Evolutionary conservation across 164 flowering plant genomes (phyloP), one percentile per base, ranked within the genome.

Genomic region (Paratinospora sagittata): DNA sequence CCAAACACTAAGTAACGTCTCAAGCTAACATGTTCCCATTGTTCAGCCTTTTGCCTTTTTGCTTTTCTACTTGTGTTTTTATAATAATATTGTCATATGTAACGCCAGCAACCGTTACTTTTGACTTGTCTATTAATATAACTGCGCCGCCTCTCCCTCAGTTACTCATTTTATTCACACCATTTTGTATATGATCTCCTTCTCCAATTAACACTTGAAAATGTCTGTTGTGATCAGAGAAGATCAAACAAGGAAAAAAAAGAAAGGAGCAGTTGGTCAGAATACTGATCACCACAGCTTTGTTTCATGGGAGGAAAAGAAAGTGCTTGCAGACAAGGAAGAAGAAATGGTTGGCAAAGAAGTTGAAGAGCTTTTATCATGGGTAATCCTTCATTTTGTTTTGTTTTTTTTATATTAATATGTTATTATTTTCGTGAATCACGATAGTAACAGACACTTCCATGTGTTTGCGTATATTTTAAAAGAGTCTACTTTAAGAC

Each of bases 291-390:
- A 68, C 34, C 34, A 30, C 34, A 30, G 34, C 70, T 55, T 68
- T 23, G 65, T 78, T 41, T 76, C 87, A 57, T 79, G 82, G 82
- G 66, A 72, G 70, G 80, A 84, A 65, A 82, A 78, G 78, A 81
- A 75, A 47, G 26, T 55, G 9, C 45, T 70, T 24, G 80, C 82
- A 5, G 83, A 84, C 39, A 36, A 67, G 24, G 85, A 84, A 74
- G 84, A 79, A 67, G 74, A 81, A 27, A 70, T 19, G 21, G 33
- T 82, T 14, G 63, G 64, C 9, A 81, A 79, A 72, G 83, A 82
- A 43, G 72, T 81, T 34, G 72, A 81, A 41, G 78, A 84, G 19
- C 81, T 81, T 3, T 10, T 49, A 10, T 23, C 67, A 69, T 82
- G 85, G 85, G 87, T 84, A 81, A 11, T 3, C 24, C 1, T 5